Conservation (phyloP, 2,329 filamentous ascomycete genomes). For the Arachnomyces sp. region DNA sequence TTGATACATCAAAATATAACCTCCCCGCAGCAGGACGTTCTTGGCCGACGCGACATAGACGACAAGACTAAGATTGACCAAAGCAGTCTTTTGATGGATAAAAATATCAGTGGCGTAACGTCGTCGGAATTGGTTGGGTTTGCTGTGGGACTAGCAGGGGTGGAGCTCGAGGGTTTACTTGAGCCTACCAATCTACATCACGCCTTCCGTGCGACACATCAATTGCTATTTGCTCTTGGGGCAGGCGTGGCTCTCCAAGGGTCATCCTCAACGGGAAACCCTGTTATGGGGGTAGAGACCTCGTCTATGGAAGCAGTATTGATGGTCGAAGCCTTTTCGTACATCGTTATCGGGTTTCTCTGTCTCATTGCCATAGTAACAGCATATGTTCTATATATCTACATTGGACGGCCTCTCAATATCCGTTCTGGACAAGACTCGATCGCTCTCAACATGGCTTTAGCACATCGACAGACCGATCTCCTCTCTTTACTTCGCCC, state of each 20-base stretch:
- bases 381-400: conserved; percentile 15
- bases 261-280: no score
- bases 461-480: no score
- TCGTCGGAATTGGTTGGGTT: conserved; percentile 30
- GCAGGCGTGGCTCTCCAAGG: conserved; percentile 6
- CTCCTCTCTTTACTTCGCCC: no score
- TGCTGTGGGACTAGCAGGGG: conserved; percentile 24
- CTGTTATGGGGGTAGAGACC: background rate
- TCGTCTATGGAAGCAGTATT: conserved; percentile 9
- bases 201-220: conserved; percentile 35
- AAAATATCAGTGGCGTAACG: background rate
- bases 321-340: conserved; percentile 16
- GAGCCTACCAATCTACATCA: conserved; percentile 23
- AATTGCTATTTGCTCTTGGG: conserved; percentile 33
- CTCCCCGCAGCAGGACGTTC: background rate
- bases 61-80: no score
- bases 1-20: background rate
- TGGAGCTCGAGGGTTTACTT: conserved; percentile 24
- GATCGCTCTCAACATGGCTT: no score
- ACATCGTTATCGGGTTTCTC: conserved; percentile 18
- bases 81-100: no score
- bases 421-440: background rate
- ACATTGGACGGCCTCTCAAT: conserved; percentile 5
- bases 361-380: conserved; percentile 14
- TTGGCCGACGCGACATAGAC: no score